phyloP scores from a whole-genome alignment of 2,329 filamentous ascomycete species.

The Cytospora paraplurivora region DNA sequence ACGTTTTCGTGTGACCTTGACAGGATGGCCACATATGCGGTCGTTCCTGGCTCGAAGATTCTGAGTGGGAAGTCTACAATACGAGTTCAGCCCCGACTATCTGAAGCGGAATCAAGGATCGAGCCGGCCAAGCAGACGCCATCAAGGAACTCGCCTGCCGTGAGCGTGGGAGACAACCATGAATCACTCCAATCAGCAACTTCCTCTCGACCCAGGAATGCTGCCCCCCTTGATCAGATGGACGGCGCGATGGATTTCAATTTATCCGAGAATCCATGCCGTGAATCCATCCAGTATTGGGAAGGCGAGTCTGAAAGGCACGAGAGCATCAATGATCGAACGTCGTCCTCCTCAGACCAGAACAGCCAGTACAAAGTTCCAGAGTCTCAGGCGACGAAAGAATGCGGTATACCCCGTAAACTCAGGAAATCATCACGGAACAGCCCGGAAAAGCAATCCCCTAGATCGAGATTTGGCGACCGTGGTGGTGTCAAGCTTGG shows the following conservation, averaged over 20 bases:
- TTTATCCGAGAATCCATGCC: slow-evolving; percentile 8
- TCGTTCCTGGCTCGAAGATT: slow-evolving; percentile 19
- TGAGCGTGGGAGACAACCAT: background rate
- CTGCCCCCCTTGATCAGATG: slow-evolving; percentile 19
- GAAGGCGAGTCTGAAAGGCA: slow-evolving; percentile 1
- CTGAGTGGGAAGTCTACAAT: slow-evolving; percentile 27
- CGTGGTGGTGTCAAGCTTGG: slow-evolving; percentile 29
- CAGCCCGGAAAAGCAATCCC: slow-evolving; percentile 20
- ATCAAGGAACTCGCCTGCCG: slow-evolving; percentile 12
- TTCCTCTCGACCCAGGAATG: background rate
- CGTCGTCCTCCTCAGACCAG: slow-evolving; percentile 8
- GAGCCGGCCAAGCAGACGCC: slow-evolving; percentile 1
- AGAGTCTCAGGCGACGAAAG: slow-evolving; percentile 14
- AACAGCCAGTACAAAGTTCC: slow-evolving; percentile 5
- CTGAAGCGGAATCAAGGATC: slow-evolving; percentile 2
- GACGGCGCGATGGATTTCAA: slow-evolving; percentile 20
- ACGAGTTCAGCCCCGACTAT: slow-evolving; percentile 16
- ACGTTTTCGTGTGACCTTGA: slow-evolving; percentile 13
- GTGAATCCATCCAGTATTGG: slow-evolving; percentile 15
- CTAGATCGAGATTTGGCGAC: background rate
- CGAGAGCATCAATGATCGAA: slow-evolving; percentile 1
- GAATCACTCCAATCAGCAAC: background rate
- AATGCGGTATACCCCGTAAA: slow-evolving; percentile 4
- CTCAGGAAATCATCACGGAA: slow-evolving; percentile 20
- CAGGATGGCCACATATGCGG: slow-evolving; percentile 11